Percentiles rank a stretch among this genome's conserved stretches.
phyloP scores from a whole-genome alignment of 495 filamentous ascomycete genomes.

The Penicillium arizonense region DNA sequence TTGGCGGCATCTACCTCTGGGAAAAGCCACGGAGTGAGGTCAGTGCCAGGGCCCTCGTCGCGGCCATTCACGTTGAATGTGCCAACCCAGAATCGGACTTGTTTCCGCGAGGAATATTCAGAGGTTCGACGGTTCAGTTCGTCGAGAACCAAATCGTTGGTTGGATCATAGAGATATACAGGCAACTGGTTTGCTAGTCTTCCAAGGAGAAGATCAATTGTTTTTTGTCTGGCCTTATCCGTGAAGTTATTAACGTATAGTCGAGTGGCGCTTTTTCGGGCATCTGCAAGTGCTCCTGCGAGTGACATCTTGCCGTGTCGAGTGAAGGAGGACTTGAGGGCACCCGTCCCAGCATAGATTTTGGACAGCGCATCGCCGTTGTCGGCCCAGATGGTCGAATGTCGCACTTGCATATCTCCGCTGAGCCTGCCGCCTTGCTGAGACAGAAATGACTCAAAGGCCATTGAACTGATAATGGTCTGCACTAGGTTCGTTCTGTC shows the following conservation, averaged over 20 bases:
- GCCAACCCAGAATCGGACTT: slow-evolving; percentile 70
- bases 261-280: slow-evolving; percentile 87
- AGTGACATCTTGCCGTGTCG: slow-evolving; percentile 93
- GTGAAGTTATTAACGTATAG: slow-evolving; percentile 97
- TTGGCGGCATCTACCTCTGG: slow-evolving; percentile 50
- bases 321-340: slow-evolving; percentile 95
- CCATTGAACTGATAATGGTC: slow-evolving; percentile 90
- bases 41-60: slow-evolving; percentile 68
- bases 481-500: slow-evolving; percentile 96
- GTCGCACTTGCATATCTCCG: slow-evolving; percentile 83
- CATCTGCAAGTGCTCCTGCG: slow-evolving; percentile 91
- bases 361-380: slow-evolving; percentile 93
- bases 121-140: slow-evolving; percentile 63
- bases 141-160: slow-evolving; percentile 80
- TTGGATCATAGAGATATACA: slow-evolving; percentile 86
- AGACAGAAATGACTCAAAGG: slow-evolving; percentile 72
- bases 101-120: slow-evolving; percentile 53
- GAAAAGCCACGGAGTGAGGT: slow-evolving; percentile 81
- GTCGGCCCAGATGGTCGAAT: slow-evolving; percentile 95
- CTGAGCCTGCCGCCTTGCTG: slow-evolving; percentile 64
- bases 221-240: slow-evolving; percentile 89
- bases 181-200: slow-evolving; percentile 78
- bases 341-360: slow-evolving; percentile 96
- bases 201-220: slow-evolving; percentile 88
- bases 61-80: slow-evolving; percentile 95